These are phyloP conservation scores for Aureobasidium leucospermi DNA, from an alignment of 2,329 filamentous ascomycete species.

Conservation along the genomic window DNA sequence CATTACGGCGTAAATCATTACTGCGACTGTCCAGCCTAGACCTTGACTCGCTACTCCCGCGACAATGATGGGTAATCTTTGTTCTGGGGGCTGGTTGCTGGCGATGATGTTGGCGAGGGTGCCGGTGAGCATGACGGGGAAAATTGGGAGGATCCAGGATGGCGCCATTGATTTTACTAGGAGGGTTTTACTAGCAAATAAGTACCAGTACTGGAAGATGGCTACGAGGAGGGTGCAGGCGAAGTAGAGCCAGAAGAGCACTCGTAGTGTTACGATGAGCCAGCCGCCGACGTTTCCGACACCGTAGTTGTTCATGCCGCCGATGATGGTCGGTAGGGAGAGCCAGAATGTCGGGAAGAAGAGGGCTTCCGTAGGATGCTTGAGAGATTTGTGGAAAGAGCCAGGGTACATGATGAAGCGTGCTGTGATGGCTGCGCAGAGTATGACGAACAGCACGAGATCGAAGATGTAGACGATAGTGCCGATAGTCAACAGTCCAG, in stretches of 20 bases:
- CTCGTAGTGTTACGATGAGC: conserved; percentile 51
- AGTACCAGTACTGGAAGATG: conserved; percentile 42
- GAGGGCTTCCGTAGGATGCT: conserved; percentile 45
- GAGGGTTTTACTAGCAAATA: too few species aligned
- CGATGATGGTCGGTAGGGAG: conserved; percentile 47
- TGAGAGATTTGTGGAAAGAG: conserved; percentile 16
- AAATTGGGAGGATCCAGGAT: conserved; percentile 17
- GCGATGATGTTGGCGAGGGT: conserved; percentile 29
- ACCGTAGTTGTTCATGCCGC: conserved; percentile 57
- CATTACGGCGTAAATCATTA: conserved; percentile 38
- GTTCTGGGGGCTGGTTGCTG: conserved; percentile 26
- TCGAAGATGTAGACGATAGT: conserved; percentile 29
- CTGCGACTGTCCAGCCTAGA: conserved; percentile 38
- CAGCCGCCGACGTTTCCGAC: conserved; percentile 47
- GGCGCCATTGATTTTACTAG: conserved; percentile 13
- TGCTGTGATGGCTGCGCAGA: conserved; percentile 9
- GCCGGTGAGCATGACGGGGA: conserved; percentile 28
- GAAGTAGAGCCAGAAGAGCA: conserved; percentile 64
- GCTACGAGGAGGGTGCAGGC: conserved; percentile 51
- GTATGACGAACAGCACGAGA: conserved; percentile 12
- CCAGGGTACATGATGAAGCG: conserved; percentile 3
- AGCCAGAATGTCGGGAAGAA: conserved; percentile 39
- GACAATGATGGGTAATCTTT: conserved; percentile 36
- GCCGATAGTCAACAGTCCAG: conserved; percentile 44
- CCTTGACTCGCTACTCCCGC: conserved; percentile 39